Evolutionary conservation across 495 filamentous ascomycete species (phyloP).

Genomic region (Trypethelium eluteriae): DNA sequence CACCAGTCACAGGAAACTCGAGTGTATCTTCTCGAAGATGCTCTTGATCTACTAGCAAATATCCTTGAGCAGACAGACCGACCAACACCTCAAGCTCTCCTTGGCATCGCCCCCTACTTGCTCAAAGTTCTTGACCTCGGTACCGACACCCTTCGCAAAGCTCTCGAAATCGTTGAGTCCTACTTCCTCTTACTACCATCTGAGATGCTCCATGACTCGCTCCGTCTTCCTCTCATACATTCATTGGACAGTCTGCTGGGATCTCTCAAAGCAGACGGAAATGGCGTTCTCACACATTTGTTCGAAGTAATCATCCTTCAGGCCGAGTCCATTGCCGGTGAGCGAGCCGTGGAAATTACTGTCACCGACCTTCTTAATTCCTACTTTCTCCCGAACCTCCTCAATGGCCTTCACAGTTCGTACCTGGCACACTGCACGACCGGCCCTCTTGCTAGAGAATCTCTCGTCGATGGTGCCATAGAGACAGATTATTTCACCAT

Average conservation of each 20-base stretch:
- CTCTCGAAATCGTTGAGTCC: slow-evolving; percentile 63
- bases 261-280: slow-evolving; percentile 56
- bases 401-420: slow-evolving; percentile 63
- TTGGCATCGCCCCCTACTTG: slow-evolving; percentile 58
- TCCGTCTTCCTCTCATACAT: slow-evolving; percentile 49
- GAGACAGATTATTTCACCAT: slow-evolving; percentile 78
- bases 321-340: slow-evolving; percentile 60
- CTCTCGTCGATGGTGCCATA: slow-evolving; percentile 57
- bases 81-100: slow-evolving; percentile 57
- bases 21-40: slow-evolving; percentile 83
- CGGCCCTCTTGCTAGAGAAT: slow-evolving; percentile 59
- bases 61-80: slow-evolving; percentile 63
- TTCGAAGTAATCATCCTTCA: slow-evolving; percentile 65
- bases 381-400: slow-evolving; percentile 55
- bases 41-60: slow-evolving; percentile 76
- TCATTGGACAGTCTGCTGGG: slow-evolving; percentile 54
- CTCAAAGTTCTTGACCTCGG: slow-evolving; percentile 65
- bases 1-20: slow-evolving; percentile 51
- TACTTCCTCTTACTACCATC: slow-evolving; percentile 76
- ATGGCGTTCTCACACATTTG: slow-evolving; percentile 55
- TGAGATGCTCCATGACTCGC: slow-evolving; percentile 58
- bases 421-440: slow-evolving; percentile 67
- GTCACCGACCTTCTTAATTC: slow-evolving; percentile 62
- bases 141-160: slow-evolving; percentile 59
- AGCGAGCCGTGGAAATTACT: slow-evolving; percentile 52